Evolutionary conservation across 2,329 filamentous ascomycete genomes (phyloP).

Genomic region (Pyricularia pennisetigena): DNA sequence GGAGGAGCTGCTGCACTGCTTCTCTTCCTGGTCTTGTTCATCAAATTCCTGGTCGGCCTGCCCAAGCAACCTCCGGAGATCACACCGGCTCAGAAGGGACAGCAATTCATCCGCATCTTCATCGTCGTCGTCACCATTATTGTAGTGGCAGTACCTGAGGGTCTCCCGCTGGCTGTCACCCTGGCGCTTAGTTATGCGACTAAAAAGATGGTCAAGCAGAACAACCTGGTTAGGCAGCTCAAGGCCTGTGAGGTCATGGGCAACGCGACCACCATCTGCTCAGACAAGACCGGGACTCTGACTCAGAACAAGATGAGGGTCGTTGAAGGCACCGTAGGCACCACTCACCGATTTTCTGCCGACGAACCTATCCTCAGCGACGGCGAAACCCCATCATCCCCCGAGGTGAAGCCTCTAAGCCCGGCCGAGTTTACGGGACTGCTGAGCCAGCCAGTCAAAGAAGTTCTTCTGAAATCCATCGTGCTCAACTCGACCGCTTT

Average conservation of each 20-base stretch:
- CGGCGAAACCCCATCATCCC: not conserved
- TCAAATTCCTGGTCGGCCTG: conserved; percentile 63
- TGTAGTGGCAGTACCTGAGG: conserved; percentile 58
- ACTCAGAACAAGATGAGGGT: conserved; percentile 63
- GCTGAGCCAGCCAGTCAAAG: conserved; percentile 30
- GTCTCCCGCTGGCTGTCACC: conserved; percentile 58
- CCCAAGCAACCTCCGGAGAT: conserved; percentile 39
- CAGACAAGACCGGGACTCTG: conserved; percentile 58
- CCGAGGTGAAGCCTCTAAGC: conserved; percentile 12
- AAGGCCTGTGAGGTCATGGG: conserved; percentile 64
- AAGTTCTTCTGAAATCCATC: conserved; percentile 49
- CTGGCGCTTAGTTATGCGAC: conserved; percentile 58
- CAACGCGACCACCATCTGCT: conserved; percentile 50
- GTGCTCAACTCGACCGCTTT: conserved; percentile 65
- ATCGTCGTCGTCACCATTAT: conserved; percentile 57
- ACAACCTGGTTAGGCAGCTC: conserved; percentile 59
- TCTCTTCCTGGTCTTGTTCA: conserved; percentile 67
- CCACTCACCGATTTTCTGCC: conserved; percentile 35
- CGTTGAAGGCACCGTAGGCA: conserved; percentile 49
- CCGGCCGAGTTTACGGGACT: conserved; percentile 19
- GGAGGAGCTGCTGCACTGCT: conserved; percentile 59
- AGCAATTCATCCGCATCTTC: conserved; percentile 50
- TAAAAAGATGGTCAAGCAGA: conserved; percentile 58
- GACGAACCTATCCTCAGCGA: not conserved
- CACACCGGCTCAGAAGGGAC: conserved; percentile 9